Conservation (phyloP, 169 alveolate genomes). For the Plasmodium knowlesi region DNA sequence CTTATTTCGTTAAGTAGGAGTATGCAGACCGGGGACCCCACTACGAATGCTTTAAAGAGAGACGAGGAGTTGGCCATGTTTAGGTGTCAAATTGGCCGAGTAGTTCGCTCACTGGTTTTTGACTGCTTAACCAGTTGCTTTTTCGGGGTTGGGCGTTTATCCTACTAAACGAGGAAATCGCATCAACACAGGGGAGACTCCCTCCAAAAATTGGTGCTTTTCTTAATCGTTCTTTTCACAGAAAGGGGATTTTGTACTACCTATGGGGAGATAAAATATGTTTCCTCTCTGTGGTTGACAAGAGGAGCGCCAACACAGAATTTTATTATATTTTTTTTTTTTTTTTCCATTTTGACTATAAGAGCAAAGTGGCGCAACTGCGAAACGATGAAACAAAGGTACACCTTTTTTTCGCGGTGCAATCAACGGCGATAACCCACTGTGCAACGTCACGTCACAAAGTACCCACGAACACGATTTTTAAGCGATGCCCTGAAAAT, state of each 20-base stretch:
- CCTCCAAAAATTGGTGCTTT: background rate
- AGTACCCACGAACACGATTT: background rate
- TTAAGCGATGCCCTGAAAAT: background rate
- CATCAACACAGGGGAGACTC: background rate
- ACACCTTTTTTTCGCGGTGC: background rate
- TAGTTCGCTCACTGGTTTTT: background rate
- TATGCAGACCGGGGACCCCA: slow-evolving; percentile 34
- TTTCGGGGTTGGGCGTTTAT: background rate
- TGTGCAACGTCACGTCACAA: background rate
- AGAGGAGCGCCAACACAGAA: background rate
- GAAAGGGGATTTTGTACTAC: background rate
- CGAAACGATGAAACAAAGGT: background rate
- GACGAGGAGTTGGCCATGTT: slow-evolving; percentile 22
- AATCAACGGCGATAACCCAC: background rate
- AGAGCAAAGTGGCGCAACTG: background rate
- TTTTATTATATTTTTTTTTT: too few species aligned
- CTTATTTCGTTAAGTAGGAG: slow-evolving; percentile 51
- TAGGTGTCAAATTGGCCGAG: background rate
- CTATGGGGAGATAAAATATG: background rate
- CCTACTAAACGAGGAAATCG: background rate
- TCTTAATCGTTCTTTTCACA: background rate
- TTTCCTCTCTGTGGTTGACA: background rate
- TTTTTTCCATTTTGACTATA: background rate
- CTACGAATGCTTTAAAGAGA: slow-evolving; percentile 25
- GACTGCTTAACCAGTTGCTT: background rate